Conservation (phyloP, 73 alveolate species). For the Tetrahymena malaccensis region DNA sequence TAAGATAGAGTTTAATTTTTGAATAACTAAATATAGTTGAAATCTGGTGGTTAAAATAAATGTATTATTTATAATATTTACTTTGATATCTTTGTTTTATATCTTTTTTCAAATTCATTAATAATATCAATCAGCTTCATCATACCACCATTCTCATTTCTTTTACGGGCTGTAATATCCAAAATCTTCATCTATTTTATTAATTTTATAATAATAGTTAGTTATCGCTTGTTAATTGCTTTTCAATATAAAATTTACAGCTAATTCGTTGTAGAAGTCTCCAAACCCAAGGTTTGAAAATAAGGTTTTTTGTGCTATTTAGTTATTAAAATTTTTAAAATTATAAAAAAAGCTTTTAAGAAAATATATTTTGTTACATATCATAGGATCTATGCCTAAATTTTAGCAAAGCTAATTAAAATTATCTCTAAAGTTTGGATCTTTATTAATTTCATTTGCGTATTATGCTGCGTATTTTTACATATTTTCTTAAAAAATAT, state of each 20-base stretch:
- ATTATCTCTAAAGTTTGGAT: constrained; percentile 40
- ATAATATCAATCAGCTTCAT: constrained; percentile 11
- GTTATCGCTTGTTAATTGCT: neutral
- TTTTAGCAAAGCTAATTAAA: constrained; percentile 22
- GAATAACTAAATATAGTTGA: too few relatives aligned
- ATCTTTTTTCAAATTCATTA: constrained; percentile 5
- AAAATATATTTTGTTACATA: neutral
- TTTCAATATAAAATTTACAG: constrained; percentile 6
- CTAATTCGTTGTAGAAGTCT: constrained; percentile 36
- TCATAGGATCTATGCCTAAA: constrained; percentile 37
- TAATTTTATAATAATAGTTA: neutral
- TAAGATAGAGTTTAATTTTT: neutral
- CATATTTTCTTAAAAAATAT: constrained; percentile 17
- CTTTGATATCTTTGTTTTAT: constrained; percentile 4
- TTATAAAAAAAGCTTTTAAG: neutral
- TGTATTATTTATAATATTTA: neutral
- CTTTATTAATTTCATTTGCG: constrained; percentile 7
- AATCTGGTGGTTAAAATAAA: too few relatives aligned
- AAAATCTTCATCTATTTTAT: constrained; percentile 7
- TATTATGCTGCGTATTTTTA: constrained; percentile 25
- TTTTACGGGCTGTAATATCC: constrained; percentile 27
- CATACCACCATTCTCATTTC: constrained; percentile 20
- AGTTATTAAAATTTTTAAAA: neutral
- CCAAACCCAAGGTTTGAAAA: constrained; percentile 40
- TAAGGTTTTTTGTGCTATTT: constrained; percentile 1